Percentiles rank a stretch among this genome's conserved stretches.
Evolutionary conservation across 2,329 filamentous ascomycete genomes (phyloP).

Genomic region (Ophiostoma sp.): DNA sequence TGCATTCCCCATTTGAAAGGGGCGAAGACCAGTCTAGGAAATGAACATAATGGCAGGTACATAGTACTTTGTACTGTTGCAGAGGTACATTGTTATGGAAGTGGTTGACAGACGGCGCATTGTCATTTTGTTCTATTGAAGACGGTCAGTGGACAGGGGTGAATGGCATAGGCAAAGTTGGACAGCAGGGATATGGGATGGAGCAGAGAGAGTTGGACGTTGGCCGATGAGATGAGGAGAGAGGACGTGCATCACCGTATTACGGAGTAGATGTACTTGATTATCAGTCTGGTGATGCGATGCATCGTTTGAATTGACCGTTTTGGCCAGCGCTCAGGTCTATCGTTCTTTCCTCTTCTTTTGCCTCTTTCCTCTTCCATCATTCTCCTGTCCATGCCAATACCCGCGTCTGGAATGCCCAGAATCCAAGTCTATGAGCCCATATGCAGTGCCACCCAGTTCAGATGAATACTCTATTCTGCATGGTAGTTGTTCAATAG

Average conservation of each 20-base stretch:
- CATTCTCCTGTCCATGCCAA: not conserved
- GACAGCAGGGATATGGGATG: constrained; percentile 1
- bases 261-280: too few relatives aligned
- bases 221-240: not conserved
- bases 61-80: not conserved
- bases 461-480: not conserved
- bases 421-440: not conserved
- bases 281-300: not conserved
- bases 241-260: not conserved
- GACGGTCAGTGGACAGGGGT: not conserved
- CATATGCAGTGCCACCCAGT: not conserved
- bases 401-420: constrained; percentile 7
- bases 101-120: not conserved
- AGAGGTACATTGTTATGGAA: not conserved
- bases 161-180: not conserved
- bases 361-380: not conserved
- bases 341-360: not conserved
- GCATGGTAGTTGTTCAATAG: not conserved
- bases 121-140: not conserved
- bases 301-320: not conserved
- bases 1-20: constrained; percentile 27
- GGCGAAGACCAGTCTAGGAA: constrained; percentile 17
- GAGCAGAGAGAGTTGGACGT: not conserved
- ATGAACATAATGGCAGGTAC: constrained; percentile 17
- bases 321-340: not conserved